Evolutionary conservation across 441 rosid genomes (phyloP), one percentile per base, ranked within the genome.

Genomic region (Pelargonium cotyledonis): DNA sequence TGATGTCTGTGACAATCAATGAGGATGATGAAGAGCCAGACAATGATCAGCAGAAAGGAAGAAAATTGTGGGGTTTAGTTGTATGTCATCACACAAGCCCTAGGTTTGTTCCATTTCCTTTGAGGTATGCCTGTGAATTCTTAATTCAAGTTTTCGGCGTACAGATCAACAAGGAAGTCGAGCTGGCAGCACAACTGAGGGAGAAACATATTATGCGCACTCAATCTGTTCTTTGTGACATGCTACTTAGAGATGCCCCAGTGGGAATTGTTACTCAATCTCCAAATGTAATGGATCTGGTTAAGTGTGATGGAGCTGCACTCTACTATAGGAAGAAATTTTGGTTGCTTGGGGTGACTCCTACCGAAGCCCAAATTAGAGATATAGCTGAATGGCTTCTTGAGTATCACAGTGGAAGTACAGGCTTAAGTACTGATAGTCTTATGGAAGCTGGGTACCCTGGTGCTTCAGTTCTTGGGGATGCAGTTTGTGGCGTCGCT

Each of bases 31-130:
- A 79, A 61, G 87, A 82, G 71, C 67, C 67, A 65, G 78, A 78
- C n/a, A 75, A 72, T 44, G 80, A 80, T 72, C 81, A 75, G 49
- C 84, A 75, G 74, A 83, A 80, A 35, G 83, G 79, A 29, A 85
- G 81, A 75, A 87, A 80, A 44, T 73, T 88, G 72, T 89, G 95
- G 92, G 97, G 96, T 65, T 81, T 91, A 75, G 96, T 91, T 71
- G 97, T 91, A 76, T 91, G 97, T 84, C 97, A 91, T 78, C 93
- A 89, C 78, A 81, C 85, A 5, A 81, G 80, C 78, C 86, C 94
- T 21, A 83, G 92, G 69, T 84, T 85, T 75, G 87, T 91, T 65
- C 84, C 96, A 8, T 91, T 91, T 76, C 96, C 94, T 4, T 76
- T 91, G 72, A 79, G 97, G 67, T 91, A 88, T 68, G 96, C 97